Conservation (phyloP, 106 monocot species). For the Vanilla planifolia region DNA sequence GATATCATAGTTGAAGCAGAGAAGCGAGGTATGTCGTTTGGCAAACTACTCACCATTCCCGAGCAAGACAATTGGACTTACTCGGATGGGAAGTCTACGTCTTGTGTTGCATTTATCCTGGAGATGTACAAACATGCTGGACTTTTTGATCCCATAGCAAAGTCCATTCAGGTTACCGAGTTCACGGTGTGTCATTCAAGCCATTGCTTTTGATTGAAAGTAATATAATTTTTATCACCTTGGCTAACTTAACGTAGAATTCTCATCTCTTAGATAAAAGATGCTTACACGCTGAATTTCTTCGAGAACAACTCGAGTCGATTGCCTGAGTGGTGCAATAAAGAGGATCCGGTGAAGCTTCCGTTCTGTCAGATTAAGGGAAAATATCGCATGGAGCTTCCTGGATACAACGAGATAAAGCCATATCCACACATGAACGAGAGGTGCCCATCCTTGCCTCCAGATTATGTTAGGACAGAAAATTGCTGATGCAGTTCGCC, state of each 20-base stretch:
- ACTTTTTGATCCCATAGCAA: slow-evolving; percentile 57
- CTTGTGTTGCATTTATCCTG: slow-evolving; percentile 87
- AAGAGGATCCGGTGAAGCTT: slow-evolving; percentile 62
- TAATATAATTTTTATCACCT: too few species aligned
- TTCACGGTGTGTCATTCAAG: slow-evolving; percentile 69
- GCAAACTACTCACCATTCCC: slow-evolving; percentile 71
- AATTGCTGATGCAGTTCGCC: slow-evolving; percentile 48
- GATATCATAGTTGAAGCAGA: slow-evolving; percentile 83
- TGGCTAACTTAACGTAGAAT: not conserved
- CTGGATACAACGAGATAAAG: slow-evolving; percentile 64
- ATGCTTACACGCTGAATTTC: slow-evolving; percentile 85
- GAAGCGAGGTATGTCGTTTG: slow-evolving; percentile 64
- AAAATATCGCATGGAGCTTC: slow-evolving; percentile 80
- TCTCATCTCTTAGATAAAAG: slow-evolving; percentile 58
- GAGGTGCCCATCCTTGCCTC: slow-evolving; percentile 77
- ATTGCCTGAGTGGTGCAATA: slow-evolving; percentile 88
- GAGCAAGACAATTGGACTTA: slow-evolving; percentile 91
- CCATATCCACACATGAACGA: slow-evolving; percentile 95
- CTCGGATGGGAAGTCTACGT: slow-evolving; percentile 77
- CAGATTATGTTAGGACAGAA: slow-evolving; percentile 41
- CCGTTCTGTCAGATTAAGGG: slow-evolving; percentile 92
- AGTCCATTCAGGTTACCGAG: slow-evolving; percentile 80
- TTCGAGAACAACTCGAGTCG: slow-evolving; percentile 65
- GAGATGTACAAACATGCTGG: slow-evolving; percentile 95
- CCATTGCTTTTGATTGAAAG: too few species aligned